Percentiles rank a stretch among this genome's conserved stretches.
Evolutionary conservation across 202 grass and related monocot genomes (phyloP).

Genomic region (Setaria viridis): DNA sequence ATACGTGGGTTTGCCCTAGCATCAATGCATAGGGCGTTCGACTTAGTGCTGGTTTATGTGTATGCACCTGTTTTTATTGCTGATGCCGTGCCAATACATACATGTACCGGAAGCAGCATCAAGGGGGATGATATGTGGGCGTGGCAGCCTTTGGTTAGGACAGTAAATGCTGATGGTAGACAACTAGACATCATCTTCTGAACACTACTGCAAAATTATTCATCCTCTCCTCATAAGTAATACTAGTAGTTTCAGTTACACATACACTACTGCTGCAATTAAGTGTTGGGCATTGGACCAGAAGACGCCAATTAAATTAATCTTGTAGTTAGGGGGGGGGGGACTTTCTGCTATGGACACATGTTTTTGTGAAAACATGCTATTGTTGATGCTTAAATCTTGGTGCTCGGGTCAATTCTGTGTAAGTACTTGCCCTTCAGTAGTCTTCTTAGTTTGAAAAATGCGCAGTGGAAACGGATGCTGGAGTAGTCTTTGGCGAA

Average conservation of each 20-base stretch:
- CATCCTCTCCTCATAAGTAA: neutral
- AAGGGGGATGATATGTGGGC: neutral
- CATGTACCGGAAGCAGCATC: neutral
- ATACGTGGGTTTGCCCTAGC: neutral
- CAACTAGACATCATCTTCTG: neutral
- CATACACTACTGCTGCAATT: neutral
- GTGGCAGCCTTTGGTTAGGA: neutral
- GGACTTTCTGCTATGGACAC: no score
- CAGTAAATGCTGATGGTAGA: constrained; percentile 12
- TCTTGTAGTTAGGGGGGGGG: neutral
- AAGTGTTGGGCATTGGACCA: neutral
- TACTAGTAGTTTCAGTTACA: neutral
- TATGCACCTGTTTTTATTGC: neutral
- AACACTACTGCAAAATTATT: neutral
- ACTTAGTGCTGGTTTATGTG: neutral
- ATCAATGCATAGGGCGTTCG: neutral
- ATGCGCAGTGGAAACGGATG: no score
- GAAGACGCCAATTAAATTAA: neutral
- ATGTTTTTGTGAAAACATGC: neutral
- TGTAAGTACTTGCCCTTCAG: neutral
- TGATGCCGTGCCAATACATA: neutral
- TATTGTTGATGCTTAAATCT: neutral
- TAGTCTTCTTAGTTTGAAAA: no score
- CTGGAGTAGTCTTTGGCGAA: no score
- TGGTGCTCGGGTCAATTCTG: neutral